Base-by-base conservation (phyloP, 2,329 filamentous ascomycete species). In the Zasmidium cellare region DNA sequence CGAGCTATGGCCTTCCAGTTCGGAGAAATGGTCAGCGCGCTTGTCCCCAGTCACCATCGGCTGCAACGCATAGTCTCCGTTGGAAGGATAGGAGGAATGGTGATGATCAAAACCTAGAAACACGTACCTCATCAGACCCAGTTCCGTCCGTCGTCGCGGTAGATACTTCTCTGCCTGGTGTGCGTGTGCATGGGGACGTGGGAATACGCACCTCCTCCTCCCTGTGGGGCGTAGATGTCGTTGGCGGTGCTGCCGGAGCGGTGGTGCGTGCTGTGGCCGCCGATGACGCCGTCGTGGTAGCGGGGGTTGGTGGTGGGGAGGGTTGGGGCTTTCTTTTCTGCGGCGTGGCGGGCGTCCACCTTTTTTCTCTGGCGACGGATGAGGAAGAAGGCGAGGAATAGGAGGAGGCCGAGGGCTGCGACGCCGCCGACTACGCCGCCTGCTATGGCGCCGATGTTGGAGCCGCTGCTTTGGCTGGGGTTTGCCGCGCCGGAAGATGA, bases 371-470 rank as follows among this genome's bases (percentile, higher is more conserved):
- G 69, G 20, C 71, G 72, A 54, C 71, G 70, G 3, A 76, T 62
- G 55, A 74, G 75, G 58, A 72, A 72, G 16, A 72, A 59, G 25
- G 74, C 62, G 1, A 76, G 62, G 14, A 24, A 18, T 20, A 61
- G 23, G 9, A 61, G 9, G 19, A 65, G 53, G 31, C 72, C 67
- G 16, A 77, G 58, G 16, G 50, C 70, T 2, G 65, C 69, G 1
- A 75, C 62, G 3, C 75, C 75, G 49, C 76, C 75, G 3, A 76
- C 68, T 9, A 71, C 71, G 18, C 74, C 75, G 41, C 76, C 76
- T 38, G 72, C 73, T 25, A 79, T 77, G 16, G 73, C 70, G 12
- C 68, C 73, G 3, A 71, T 63, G 25, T 73, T 72, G 14, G 51
- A 46, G 1, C 23, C 44, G 22, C 24, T 22, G 61, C 24, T 61